phyloP scores from a whole-genome alignment of 768 basidiomycete species.

The Clitopilus hobsonii region DNA sequence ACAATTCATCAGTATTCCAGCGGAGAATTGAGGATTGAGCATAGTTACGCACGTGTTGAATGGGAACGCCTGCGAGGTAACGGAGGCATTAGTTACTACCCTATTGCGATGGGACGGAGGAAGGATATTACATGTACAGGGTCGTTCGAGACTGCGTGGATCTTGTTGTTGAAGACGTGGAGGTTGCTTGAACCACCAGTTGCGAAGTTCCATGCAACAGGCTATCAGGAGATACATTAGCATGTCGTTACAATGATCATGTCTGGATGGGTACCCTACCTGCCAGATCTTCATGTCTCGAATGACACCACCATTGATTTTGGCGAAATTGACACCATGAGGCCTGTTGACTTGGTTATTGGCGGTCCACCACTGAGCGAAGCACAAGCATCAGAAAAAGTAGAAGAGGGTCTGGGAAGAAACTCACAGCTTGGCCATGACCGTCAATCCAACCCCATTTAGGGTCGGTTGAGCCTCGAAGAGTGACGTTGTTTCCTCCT shows the following conservation, averaged over 20 bases:
- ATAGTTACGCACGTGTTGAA: conserved; percentile 49
- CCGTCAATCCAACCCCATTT: conserved; percentile 64
- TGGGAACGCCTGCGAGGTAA: conserved; percentile 40
- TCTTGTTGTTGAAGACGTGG: conserved; percentile 51
- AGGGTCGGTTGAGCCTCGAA: conserved; percentile 49
- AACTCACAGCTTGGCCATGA: conserved; percentile 47
- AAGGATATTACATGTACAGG: conserved; percentile 17
- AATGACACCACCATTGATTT: conserved; percentile 50
- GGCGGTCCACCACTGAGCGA: conserved; percentile 53
- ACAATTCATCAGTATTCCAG: background rate
- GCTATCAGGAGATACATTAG: conserved; percentile 24
- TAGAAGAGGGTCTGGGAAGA: background rate
- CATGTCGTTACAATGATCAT: background rate
- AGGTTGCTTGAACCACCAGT: conserved; percentile 44
- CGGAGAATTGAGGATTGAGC: background rate
- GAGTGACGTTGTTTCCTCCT: conserved; percentile 54
- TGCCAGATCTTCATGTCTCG: conserved; percentile 55
- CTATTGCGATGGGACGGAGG: background rate
- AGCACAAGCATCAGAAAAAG: background rate
- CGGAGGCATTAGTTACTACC: background rate
- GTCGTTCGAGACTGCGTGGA: conserved; percentile 46
- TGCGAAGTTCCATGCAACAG: conserved; percentile 56
- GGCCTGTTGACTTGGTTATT: conserved; percentile 49
- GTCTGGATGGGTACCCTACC: conserved; percentile 18
- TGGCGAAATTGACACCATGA: conserved; percentile 48